phyloP scores from a whole-genome alignment of 179 eudicot species.

The Vitellaria paradoxa region DNA sequence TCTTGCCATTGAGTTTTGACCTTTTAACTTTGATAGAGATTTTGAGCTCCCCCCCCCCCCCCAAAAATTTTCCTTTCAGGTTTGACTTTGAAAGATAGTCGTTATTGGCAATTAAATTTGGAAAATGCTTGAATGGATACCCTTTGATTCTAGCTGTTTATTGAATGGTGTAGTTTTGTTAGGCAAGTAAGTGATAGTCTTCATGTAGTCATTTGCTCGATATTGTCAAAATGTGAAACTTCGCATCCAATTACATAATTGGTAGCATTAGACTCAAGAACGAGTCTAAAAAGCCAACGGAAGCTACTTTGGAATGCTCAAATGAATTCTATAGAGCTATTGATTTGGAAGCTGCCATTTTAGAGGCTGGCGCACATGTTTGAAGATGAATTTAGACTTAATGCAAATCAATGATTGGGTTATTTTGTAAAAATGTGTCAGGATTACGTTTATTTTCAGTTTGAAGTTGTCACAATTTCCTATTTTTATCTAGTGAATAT shows the following conservation, averaged over 20 bases:
- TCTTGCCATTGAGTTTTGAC: background rate
- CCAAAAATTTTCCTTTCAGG: background rate
- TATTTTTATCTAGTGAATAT: too few species aligned
- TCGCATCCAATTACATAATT: constrained; percentile 31
- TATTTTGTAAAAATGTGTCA: too few species aligned
- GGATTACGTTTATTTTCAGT: too few species aligned
- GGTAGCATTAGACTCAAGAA: constrained; percentile 25
- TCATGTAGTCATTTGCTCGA: constrained; percentile 3
- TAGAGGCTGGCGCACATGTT: constrained; percentile 6
- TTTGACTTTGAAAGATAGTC: background rate
- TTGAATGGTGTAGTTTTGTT: background rate
- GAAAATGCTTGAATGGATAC: background rate
- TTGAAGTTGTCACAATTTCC: too few species aligned
- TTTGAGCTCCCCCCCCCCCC: background rate
- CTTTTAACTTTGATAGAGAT: background rate
- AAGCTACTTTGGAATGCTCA: constrained; percentile 24
- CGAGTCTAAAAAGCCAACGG: constrained; percentile 18
- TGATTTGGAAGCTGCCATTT: too few species aligned
- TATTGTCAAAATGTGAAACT: constrained; percentile 30
- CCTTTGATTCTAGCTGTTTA: background rate
- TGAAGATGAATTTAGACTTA: background rate
- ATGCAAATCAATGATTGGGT: too few species aligned
- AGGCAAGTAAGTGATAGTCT: background rate
- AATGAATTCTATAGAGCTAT: constrained; percentile 13
- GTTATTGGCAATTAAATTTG: background rate